Conservation (phyloP, 164 flowering plant species). For the Aristolochia contorta region DNA sequence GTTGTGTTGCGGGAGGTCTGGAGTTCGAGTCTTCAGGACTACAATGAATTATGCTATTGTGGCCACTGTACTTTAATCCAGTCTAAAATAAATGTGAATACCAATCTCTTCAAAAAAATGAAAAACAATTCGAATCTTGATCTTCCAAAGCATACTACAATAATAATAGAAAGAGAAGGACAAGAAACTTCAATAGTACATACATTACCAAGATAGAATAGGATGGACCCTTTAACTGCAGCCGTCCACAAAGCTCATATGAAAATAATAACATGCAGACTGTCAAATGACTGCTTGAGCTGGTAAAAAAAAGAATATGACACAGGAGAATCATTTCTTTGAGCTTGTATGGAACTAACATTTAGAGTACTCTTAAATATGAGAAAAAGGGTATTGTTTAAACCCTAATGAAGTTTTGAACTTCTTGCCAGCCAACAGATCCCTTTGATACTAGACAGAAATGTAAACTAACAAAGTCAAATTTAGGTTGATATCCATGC, state of each 20-base stretch:
- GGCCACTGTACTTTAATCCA: too few relatives aligned
- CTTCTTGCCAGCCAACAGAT: slow-evolving; percentile 36
- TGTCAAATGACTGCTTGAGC: slow-evolving; percentile 18
- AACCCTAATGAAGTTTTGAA: slow-evolving; percentile 12
- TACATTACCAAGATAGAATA: slow-evolving; percentile 59
- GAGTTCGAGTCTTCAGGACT: too few relatives aligned
- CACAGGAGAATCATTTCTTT: neutral
- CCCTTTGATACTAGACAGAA: slow-evolving; percentile 44
- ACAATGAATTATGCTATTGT: too few relatives aligned
- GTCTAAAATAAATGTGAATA: too few relatives aligned
- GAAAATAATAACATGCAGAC: slow-evolving; percentile 71
- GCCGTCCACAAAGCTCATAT: slow-evolving; percentile 67
- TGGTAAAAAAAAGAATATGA: slow-evolving; percentile 3
- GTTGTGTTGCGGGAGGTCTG: too few relatives aligned
- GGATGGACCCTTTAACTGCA: slow-evolving; percentile 30
- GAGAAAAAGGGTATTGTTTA: slow-evolving; percentile 55
- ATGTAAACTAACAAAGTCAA: neutral
- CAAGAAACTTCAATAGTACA: slow-evolving; percentile 13
- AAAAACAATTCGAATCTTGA: neutral
- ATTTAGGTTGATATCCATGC: neutral
- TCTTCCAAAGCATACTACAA: neutral
- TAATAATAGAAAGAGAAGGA: neutral
- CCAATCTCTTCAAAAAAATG: too few relatives aligned
- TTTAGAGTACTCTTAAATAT: slow-evolving; percentile 67
- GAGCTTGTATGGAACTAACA: slow-evolving; percentile 32